phyloP scores from a whole-genome alignment of 176 grass and related monocot species.

The Bolboschoenus planiculmis region DNA sequence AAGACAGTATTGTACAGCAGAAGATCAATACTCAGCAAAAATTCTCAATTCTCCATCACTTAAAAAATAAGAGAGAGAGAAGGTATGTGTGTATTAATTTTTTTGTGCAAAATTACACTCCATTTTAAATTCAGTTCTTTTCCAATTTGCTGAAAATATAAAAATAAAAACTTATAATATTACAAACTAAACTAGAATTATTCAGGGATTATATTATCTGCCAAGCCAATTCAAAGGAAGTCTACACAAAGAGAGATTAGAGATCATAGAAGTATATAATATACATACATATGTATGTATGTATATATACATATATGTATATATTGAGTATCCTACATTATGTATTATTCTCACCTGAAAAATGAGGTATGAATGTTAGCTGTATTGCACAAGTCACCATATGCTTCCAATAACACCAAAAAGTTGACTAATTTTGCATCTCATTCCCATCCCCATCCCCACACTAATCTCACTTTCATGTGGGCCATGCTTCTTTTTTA shows the following conservation, averaged over 20 bases:
- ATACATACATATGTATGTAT: too few relatives aligned
- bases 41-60: too few relatives aligned
- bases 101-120: not conserved
- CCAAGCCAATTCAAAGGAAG: not conserved
- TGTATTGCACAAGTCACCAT: not conserved
- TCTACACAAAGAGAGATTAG: not conserved
- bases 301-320: too few relatives aligned
- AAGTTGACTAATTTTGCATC: constrained; percentile 17
- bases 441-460: not conserved
- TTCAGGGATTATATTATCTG: not conserved
- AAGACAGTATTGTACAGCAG: too few relatives aligned
- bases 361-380: not conserved
- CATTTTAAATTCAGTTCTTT: not conserved
- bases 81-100: not conserved
- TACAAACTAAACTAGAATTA: not conserved
- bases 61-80: not conserved
- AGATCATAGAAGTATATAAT: not conserved
- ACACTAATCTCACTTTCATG: not conserved
- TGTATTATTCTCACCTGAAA: not conserved
- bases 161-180: not conserved
- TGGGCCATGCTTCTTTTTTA: not conserved
- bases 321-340: too few relatives aligned
- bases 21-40: too few relatives aligned
- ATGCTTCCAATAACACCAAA: not conserved
- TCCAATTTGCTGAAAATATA: not conserved